Base-by-base conservation (phyloP, 2,329 filamentous ascomycete species). In the Chaetomium strumarium region DNA sequence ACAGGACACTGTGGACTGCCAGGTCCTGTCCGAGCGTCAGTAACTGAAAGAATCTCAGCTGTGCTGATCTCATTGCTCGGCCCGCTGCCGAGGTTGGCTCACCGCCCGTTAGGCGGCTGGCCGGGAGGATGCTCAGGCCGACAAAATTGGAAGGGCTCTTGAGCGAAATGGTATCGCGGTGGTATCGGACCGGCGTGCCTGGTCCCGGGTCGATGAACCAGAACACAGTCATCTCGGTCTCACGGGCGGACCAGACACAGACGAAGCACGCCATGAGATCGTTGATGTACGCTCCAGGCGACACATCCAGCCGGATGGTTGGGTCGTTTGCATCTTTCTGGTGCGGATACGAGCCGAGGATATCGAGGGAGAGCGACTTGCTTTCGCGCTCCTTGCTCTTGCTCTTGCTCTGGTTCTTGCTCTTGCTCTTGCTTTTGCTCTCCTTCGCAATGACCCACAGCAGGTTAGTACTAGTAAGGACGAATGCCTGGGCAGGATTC, bases 381-480 rank as follows among this genome's bases (percentile, higher is more conserved):
- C 53, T 49, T 51, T 10, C 55, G 36, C 42, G 36, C n/a, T 58
- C 16, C 14, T 51, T 19, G 17, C 53, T 49, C 50, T 10, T 55
- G 36, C 42, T 36, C n/a, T 58, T n/a, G n/a, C n/a, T 37, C 14
- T 51, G 19, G 17, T 53, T 49, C 50, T 10, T 55, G 36, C 42
- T 36, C n/a, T 58, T 36, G 14, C 31, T 37, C 14, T 51, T 19
- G 17, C 53, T 49, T 51, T 10, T 55, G 36, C 42, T 36, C n/a
- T 58, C 40, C 14, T 36, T 55, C 3, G 49, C 44, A 52, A 53
- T 46, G 59, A 64, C 13, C 68, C 78, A 72, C 33, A 76, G 68
- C 0, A 86, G 51, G 29, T 69, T 70, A 0, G 70, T 70, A 12
- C 73, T 75, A 1, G 83, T 88, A 41, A 88, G 67, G 10, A 87